Evolutionary conservation across 495 filamentous ascomycete genomes (phyloP), one percentile per base, ranked within the genome.

Genomic region (Penicillium malachiteum): DNA sequence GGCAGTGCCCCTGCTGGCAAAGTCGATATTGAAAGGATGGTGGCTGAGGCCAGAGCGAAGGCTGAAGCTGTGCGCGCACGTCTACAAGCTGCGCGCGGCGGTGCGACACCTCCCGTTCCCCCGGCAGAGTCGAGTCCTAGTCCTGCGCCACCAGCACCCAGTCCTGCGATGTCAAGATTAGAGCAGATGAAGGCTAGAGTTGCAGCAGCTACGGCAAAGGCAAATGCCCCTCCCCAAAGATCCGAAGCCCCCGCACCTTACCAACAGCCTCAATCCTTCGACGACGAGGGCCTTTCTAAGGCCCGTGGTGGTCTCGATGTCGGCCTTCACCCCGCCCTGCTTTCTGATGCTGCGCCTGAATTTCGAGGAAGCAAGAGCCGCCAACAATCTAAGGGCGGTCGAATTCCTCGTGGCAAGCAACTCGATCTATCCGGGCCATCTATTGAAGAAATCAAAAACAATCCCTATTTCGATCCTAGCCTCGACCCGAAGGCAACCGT

Each of bases 401-500:
- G 10, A 37, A 31, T 10, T 11, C 14, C n/a, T 7, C 48, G 82
- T 48, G 78, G 82, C 47, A 72, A 75, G 26, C 81, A 84, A 48
- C 79, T 91, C 31, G 87, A 92, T 70, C 75, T 89, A 6, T 84
- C 84, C 8, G 84, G 84, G 0, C 87, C 87, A 7, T 86, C 84
- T 26, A 68, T 82, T 3, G 89, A 91, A 52, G 85, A 85, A 52
- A 83, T 78, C 43, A 80, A 79, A 48, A 84, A 82, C 56, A 96
- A 97, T 53, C 93, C 91, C 3, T 96, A 96, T 63, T 95, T 87
- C 55, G 94, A 97, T 63, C 78, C 87, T 3, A 88, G 74, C 64
- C 68, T 91, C 5, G 83, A 82, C 33, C 80, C 81, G 3, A 84
- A 87, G 59, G 79, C 81, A 16, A 82, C 84, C 3, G 75, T 82